These are phyloP conservation scores for Bacidia rubella DNA, from an alignment of 495 filamentous ascomycete species.

Conservation along the genomic window DNA sequence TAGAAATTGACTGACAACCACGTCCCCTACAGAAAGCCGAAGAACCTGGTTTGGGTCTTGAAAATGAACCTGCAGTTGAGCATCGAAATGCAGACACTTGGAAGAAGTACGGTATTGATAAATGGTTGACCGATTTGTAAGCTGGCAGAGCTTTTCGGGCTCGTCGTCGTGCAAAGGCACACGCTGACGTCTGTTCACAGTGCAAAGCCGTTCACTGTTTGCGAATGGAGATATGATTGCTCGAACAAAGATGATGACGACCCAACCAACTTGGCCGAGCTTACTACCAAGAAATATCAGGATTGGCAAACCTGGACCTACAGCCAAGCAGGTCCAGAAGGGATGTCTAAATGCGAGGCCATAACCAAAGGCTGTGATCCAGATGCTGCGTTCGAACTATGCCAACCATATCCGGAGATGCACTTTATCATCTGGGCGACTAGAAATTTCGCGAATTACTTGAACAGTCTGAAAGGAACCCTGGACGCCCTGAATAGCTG, in stretches of 20 bases:
- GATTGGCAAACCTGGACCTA: neutral
- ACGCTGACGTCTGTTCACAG: neutral
- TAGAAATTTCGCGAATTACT: neutral
- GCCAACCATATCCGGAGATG: neutral
- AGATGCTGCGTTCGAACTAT: neutral
- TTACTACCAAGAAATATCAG: neutral
- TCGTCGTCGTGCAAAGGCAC: too few relatives aligned
- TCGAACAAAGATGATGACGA: too few relatives aligned
- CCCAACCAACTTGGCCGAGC: too few relatives aligned
- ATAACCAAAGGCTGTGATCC: neutral
- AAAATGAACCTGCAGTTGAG: neutral
- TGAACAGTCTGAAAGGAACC: neutral
- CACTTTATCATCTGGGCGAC: neutral
- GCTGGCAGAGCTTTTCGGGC: too few relatives aligned
- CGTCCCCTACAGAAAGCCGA: too few relatives aligned
- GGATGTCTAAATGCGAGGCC: neutral
- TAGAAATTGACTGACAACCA: too few relatives aligned
- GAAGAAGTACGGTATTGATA: neutral
- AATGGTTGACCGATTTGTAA: too few relatives aligned
- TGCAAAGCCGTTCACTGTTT: neutral
- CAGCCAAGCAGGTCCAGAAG: neutral
- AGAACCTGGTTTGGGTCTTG: neutral
- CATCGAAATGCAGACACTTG: neutral
- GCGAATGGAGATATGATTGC: neutral
- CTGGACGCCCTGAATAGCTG: neutral